Conservation (phyloP, 2,329 filamentous ascomycete genomes). For the Penicillium capsulatum region DNA sequence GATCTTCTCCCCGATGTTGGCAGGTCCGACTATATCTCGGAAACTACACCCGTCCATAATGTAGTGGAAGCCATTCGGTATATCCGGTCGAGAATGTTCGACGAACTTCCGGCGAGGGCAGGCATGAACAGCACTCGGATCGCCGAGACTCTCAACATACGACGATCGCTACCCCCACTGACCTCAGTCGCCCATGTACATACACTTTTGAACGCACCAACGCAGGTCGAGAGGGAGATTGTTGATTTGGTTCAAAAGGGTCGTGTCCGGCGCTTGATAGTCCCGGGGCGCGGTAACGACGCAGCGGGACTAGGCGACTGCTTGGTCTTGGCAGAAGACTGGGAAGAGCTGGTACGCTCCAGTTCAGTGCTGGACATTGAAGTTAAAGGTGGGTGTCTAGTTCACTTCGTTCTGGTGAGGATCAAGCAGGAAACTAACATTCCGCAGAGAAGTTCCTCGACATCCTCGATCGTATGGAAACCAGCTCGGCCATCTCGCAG, state of each 20-base stretch:
- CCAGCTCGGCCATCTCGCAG: slow-evolving; percentile 45
- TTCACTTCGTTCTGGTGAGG: background rate
- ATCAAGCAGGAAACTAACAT: slow-evolving; percentile 1
- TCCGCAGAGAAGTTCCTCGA: slow-evolving; percentile 48
- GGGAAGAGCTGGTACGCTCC: slow-evolving; percentile 44
- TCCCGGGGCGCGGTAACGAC: slow-evolving; percentile 56
- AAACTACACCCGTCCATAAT: slow-evolving; percentile 45
- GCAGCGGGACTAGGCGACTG: slow-evolving; percentile 56
- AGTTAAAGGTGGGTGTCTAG: slow-evolving; percentile 32
- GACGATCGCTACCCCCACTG: slow-evolving; percentile 53
- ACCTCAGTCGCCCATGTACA: slow-evolving; percentile 59
- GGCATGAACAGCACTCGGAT: slow-evolving; percentile 62
- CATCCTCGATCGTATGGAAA: slow-evolving; percentile 46
- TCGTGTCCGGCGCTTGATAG: slow-evolving; percentile 51
- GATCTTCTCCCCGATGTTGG: slow-evolving; percentile 52
- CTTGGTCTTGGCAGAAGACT: slow-evolving; percentile 52
- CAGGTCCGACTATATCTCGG: slow-evolving; percentile 46
- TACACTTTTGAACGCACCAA: slow-evolving; percentile 54
- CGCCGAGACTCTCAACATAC: slow-evolving; percentile 55
- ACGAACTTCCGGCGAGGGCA: slow-evolving; percentile 51
- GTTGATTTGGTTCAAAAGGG: slow-evolving; percentile 50
- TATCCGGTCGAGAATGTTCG: slow-evolving; percentile 53
- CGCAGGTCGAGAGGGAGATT: slow-evolving; percentile 57
- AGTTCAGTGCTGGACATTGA: slow-evolving; percentile 32
- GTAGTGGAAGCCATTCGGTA: slow-evolving; percentile 53